phyloP scores from a whole-genome alignment of 106 monocot species.

The Acorus calamus region DNA sequence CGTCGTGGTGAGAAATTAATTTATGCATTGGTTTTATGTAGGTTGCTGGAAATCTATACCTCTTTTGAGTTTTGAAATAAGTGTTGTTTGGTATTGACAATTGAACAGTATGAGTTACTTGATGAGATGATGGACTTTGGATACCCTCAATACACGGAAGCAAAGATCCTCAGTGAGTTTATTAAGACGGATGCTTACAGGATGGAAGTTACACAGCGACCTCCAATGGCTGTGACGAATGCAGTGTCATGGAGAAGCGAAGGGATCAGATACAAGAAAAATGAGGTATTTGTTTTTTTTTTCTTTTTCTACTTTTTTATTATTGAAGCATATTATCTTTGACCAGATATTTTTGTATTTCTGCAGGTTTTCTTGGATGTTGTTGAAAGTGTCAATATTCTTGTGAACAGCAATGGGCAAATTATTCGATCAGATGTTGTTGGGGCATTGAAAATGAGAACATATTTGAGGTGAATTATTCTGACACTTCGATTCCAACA shows the following conservation, averaged over 20 bases:
- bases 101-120: conserved; percentile 72
- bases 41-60: neutral
- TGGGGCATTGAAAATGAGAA: conserved; percentile 98
- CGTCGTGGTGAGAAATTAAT: conserved; percentile 60
- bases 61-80: neutral
- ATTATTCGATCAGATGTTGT: conserved; percentile 98
- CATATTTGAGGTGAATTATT: conserved; percentile 68
- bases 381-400: conserved; percentile 97
- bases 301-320: neutral
- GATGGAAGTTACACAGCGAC: conserved; percentile 92
- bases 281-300: conserved; percentile 47
- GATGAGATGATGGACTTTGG: conserved; percentile 99
- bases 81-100: neutral
- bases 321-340: neutral
- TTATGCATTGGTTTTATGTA: neutral
- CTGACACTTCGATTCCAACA: no score
- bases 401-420: conserved; percentile 97
- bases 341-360: conserved; percentile 1
- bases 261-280: conserved; percentile 94
- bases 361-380: conserved; percentile 93
- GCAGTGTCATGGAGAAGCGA: conserved; percentile 98
- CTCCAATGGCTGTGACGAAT: conserved; percentile 98
- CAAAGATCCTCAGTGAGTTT: conserved; percentile 91
- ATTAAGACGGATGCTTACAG: conserved; percentile 97
- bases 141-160: conserved; percentile 93